Conservation (phyloP, 2,329 filamentous ascomycete species). For the Ophidiomyces ophidiicola region DNA sequence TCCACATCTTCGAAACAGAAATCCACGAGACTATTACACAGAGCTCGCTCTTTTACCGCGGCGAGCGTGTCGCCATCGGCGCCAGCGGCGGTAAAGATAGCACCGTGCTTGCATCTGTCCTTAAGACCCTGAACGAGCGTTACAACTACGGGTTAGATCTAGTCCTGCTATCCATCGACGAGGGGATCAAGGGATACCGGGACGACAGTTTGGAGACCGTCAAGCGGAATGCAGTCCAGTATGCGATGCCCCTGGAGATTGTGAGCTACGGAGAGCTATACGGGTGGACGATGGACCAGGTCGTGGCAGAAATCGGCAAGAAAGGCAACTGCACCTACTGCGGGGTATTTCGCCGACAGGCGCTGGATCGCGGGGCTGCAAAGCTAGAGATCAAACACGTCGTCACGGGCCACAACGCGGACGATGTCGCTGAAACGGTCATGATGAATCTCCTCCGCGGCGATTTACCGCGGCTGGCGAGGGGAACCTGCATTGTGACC, state of each 20-base stretch:
- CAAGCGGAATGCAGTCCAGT: conserved; percentile 82
- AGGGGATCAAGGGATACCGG: conserved; percentile 92
- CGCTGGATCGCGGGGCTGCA: conserved; percentile 81
- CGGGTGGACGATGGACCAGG: conserved; percentile 98
- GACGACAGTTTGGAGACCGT: conserved; percentile 95
- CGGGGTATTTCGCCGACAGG: conserved; percentile 88
- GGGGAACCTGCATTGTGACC: conserved; percentile 83
- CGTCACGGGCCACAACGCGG: conserved; percentile 93
- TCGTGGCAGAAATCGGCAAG: conserved; percentile 90
- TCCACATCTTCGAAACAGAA: conserved; percentile 78
- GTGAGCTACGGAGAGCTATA: conserved; percentile 90
- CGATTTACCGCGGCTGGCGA: conserved; percentile 72
- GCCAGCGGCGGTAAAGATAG: conserved; percentile 96
- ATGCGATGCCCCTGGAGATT: conserved; percentile 82
- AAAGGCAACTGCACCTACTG: conserved; percentile 99
- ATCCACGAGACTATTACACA: conserved; percentile 83
- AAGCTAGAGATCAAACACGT: conserved; percentile 81
- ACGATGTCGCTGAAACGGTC: conserved; percentile 93
- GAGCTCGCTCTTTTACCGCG: conserved; percentile 65
- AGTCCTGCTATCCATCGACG: conserved; percentile 81
- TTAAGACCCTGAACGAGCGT: conserved; percentile 87
- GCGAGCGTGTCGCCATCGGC: conserved; percentile 84
- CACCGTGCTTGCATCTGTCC: conserved; percentile 83
- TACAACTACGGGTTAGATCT: conserved; percentile 78
- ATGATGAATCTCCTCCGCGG: conserved; percentile 93